These are phyloP conservation scores for Neurospora discreta DNA, from an alignment of 495 filamentous ascomycete species.

Conservation along the genomic window DNA sequence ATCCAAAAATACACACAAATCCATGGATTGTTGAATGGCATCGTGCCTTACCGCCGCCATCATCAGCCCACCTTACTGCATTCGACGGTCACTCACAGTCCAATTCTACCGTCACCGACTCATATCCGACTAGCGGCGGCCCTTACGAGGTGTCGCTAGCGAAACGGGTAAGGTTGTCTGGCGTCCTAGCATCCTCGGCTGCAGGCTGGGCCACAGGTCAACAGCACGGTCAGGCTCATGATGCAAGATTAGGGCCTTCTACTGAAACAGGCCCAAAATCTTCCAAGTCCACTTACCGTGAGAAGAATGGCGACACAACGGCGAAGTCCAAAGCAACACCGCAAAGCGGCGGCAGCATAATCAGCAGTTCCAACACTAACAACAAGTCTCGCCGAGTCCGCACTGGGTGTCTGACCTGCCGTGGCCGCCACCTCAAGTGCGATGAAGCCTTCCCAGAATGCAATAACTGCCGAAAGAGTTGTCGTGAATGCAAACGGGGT, in stretches of 20 bases:
- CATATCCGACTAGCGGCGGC: neutral
- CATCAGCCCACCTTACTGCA: neutral
- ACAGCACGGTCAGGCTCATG: neutral
- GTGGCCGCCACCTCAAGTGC: conserved; percentile 55
- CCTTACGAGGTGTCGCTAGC: neutral
- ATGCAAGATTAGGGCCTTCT: neutral
- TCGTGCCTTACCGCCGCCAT: neutral
- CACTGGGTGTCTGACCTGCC: conserved; percentile 69
- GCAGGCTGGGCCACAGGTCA: neutral
- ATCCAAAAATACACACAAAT: neutral
- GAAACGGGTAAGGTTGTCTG: neutral
- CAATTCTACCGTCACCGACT: neutral
- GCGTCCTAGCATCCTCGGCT: neutral
- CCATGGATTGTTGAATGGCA: neutral
- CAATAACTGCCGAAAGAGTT: conserved; percentile 81
- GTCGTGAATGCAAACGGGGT: conserved; percentile 73
- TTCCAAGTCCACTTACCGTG: neutral
- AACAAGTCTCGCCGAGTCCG: conserved; percentile 59
- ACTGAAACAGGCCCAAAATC: neutral
- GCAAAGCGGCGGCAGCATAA: conserved; percentile 1
- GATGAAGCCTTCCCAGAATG: conserved; percentile 77
- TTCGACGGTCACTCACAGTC: neutral
- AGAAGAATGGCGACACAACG: conserved; percentile 10
- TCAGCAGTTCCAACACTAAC: conserved; percentile 16
- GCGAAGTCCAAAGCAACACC: neutral